These are phyloP conservation scores for Sporothrix mexicana DNA, from an alignment of 2,329 filamentous ascomycete species.

Conservation along the genomic window DNA sequence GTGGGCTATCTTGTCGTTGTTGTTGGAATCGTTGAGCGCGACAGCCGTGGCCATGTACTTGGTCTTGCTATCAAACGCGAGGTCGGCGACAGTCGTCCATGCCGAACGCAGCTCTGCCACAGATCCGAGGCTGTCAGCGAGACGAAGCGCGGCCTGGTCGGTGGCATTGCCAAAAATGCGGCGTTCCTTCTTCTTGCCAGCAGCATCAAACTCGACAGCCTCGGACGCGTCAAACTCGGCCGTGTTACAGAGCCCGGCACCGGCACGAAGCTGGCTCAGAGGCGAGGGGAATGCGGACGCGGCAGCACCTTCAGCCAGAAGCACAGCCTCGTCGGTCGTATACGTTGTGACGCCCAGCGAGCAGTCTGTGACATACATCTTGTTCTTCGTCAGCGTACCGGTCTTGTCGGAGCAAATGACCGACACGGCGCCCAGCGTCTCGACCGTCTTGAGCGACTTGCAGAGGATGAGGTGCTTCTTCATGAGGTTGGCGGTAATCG, in stretches of 20 bases:
- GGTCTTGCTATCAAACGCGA: constrained; percentile 82
- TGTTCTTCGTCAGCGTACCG: constrained; percentile 72
- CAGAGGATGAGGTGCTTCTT: constrained; percentile 76
- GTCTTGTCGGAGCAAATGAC: constrained; percentile 81
- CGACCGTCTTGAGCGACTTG: constrained; percentile 79
- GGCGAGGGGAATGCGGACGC: constrained; percentile 42
- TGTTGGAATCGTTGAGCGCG: constrained; percentile 46
- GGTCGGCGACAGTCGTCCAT: constrained; percentile 70
- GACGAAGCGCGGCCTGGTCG: constrained; percentile 74
- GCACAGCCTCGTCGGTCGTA: constrained; percentile 55
- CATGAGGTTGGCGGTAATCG: constrained; percentile 78
- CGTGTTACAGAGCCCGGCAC: constrained; percentile 73
- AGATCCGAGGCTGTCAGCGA: constrained; percentile 68
- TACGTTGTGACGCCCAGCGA: constrained; percentile 62
- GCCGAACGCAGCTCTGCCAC: constrained; percentile 64
- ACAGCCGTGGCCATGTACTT: constrained; percentile 77
- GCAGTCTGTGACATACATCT: constrained; percentile 75
- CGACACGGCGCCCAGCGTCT: constrained; percentile 74
- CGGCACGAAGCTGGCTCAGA: constrained; percentile 63
- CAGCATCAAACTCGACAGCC: constrained; percentile 49
- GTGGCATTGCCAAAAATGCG: constrained; percentile 77
- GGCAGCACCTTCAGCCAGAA: not conserved
- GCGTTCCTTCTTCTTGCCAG: constrained; percentile 62
- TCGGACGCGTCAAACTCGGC: constrained; percentile 71
- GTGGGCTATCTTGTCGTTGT: not conserved